These are phyloP conservation scores for Wilcoxina mikolae DNA, from an alignment of 495 filamentous ascomycete species.

Conservation along the genomic window DNA sequence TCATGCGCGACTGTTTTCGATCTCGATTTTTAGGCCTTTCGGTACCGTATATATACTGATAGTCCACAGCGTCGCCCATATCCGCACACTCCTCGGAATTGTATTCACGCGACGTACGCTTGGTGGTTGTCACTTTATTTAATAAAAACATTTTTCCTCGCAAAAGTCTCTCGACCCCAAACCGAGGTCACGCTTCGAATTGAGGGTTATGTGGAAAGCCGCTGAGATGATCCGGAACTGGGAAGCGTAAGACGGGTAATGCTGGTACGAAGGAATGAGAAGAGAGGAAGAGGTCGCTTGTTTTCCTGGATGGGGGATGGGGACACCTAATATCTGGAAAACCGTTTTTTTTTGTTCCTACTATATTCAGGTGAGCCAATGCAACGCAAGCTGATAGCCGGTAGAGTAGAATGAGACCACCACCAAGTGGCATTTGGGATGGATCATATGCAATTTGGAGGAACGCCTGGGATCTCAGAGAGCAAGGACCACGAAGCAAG, in stretches of 20 bases:
- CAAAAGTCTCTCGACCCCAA: neutral
- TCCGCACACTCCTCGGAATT: conserved; percentile 14
- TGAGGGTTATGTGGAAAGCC: too few species aligned
- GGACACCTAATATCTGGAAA: neutral
- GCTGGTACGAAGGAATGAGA: too few species aligned
- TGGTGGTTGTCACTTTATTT: conserved; percentile 22
- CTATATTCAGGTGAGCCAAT: neutral
- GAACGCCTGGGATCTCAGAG: too few species aligned
- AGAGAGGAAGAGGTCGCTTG: too few species aligned
- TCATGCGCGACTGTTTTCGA: conserved; percentile 23
- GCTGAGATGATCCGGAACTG: too few species aligned
- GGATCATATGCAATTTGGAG: neutral
- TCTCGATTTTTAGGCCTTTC: conserved; percentile 14
- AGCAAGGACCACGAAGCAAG: neutral
- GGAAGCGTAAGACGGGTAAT: too few species aligned
- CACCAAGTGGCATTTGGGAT: neutral
- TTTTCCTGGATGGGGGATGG: too few species aligned
- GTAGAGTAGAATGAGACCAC: neutral
- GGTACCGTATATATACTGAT: neutral
- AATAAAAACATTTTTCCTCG: conserved; percentile 8
- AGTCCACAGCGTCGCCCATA: conserved; percentile 17
- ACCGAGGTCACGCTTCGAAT: conserved; percentile 3
- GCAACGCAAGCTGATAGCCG: neutral
- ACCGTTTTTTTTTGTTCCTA: conserved; percentile 1
- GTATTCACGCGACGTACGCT: conserved; percentile 16